Conservation (phyloP, 1,284 basidiomycete genomes). For the Pseudomicrostroma phylloplanum region DNA sequence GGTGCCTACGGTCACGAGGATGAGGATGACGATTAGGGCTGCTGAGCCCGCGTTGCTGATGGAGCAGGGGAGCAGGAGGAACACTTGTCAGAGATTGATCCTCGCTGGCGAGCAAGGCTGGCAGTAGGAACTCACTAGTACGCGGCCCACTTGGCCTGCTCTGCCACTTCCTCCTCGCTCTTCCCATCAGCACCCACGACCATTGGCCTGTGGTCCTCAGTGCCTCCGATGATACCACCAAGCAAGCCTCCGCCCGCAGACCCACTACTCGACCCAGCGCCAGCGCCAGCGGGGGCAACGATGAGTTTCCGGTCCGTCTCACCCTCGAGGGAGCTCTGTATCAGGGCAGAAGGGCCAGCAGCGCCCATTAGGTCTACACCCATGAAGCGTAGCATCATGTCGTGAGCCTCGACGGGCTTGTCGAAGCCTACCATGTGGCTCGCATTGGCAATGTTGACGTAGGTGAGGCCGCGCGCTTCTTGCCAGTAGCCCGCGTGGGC, state of each 20-base stretch:
- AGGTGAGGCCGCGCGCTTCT: constrained; percentile 79
- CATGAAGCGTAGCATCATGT: constrained; percentile 70
- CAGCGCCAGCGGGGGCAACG: constrained; percentile 12
- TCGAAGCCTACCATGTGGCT: constrained; percentile 70
- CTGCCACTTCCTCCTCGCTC: constrained; percentile 42
- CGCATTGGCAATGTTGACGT: constrained; percentile 71
- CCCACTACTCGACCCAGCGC: no score
- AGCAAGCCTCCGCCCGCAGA: neutral
- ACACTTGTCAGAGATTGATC: neutral
- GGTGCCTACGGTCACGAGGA: constrained; percentile 64
- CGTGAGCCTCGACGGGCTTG: constrained; percentile 77
- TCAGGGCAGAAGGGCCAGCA: constrained; percentile 64
- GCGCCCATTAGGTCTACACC: constrained; percentile 71
- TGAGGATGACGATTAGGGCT: constrained; percentile 51
- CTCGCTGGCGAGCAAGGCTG: neutral
- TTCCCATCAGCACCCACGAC: constrained; percentile 53
- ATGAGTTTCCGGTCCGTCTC: constrained; percentile 55
- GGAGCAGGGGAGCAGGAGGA: no score
- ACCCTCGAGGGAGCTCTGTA: constrained; percentile 68
- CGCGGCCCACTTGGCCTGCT: constrained; percentile 41
- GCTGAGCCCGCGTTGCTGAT: constrained; percentile 11
- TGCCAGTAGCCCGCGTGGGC: constrained; percentile 83
- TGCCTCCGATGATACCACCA: constrained; percentile 45
- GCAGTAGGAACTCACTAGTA: constrained; percentile 42
- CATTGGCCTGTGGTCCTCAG: constrained; percentile 42